phyloP scores from a whole-genome alignment of 495 filamentous ascomycete species.

The Letharia columbiana region DNA sequence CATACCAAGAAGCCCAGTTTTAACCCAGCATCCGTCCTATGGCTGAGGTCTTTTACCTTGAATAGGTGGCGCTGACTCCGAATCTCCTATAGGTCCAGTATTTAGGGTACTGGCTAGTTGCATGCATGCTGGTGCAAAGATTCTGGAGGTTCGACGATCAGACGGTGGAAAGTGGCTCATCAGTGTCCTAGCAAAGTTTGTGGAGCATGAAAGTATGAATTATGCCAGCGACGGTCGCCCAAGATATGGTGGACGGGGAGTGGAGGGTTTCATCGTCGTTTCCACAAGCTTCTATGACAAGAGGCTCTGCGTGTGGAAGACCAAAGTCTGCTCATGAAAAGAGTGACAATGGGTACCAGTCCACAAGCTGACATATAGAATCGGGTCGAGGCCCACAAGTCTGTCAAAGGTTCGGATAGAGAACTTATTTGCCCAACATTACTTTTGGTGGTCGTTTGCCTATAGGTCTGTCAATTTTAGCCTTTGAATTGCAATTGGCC shows the following conservation, averaged over 20 bases:
- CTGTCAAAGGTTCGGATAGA: background rate
- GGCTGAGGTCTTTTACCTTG: background rate
- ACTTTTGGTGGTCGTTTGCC: background rate
- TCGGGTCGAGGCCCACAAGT: background rate
- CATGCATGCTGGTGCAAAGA: conserved; percentile 77
- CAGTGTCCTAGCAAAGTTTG: conserved; percentile 62
- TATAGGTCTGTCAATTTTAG: background rate
- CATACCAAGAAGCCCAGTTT: background rate
- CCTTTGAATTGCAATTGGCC: background rate
- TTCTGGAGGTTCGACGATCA: conserved; percentile 48
- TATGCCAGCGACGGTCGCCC: conserved; percentile 69
- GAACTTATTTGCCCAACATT: background rate
- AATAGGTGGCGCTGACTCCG: background rate
- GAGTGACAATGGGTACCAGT: background rate
- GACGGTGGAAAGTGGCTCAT: conserved; percentile 47
- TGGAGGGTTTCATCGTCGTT: conserved; percentile 38
- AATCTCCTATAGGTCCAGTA: conserved; percentile 22
- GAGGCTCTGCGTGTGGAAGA: conserved; percentile 69
- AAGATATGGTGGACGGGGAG: conserved; percentile 26
- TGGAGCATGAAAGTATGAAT: conserved; percentile 91
- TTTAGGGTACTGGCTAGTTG: conserved; percentile 72
- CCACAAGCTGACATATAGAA: background rate
- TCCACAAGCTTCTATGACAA: conserved; percentile 90
- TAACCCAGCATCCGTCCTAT: background rate
- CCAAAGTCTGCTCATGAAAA: conserved; percentile 1